Conservation (phyloP, 1,284 basidiomycete species). For the Ustilago crameri region DNA sequence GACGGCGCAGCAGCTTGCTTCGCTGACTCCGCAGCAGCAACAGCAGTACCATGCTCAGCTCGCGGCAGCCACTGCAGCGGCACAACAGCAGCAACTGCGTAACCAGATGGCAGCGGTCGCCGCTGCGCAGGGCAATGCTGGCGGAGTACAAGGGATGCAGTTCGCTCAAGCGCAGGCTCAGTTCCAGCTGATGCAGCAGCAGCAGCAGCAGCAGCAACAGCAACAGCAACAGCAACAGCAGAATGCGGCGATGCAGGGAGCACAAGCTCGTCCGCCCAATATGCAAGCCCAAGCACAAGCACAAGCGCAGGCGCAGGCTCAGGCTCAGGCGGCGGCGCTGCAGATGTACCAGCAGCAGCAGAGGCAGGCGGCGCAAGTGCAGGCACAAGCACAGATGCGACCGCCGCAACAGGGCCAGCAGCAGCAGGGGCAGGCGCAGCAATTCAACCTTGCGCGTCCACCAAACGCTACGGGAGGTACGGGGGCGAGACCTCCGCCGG, state of each 20-base stretch:
- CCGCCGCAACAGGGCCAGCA: slow-evolving; percentile 17
- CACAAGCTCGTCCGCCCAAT: slow-evolving; percentile 11
- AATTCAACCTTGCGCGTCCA: slow-evolving; percentile 11
- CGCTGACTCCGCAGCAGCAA: slow-evolving; percentile 37
- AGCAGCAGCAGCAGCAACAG: slow-evolving; percentile 11
- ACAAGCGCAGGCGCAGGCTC: slow-evolving; percentile 22
- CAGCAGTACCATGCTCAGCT: slow-evolving; percentile 48
- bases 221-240: slow-evolving; percentile 12
- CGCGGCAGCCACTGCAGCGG: slow-evolving; percentile 40
- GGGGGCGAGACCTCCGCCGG: slow-evolving; percentile 3
- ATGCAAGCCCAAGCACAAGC: slow-evolving; percentile 7
- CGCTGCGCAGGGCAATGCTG: slow-evolving; percentile 16
- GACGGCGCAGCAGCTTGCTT: slow-evolving; percentile 36
- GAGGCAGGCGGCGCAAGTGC: slow-evolving; percentile 37
- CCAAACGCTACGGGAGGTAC: neutral
- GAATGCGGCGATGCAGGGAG: slow-evolving; percentile 15
- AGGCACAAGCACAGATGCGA: slow-evolving; percentile 42
- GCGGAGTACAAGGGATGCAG: slow-evolving; percentile 12
- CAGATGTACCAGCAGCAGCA: slow-evolving; percentile 48
- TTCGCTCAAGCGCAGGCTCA: slow-evolving; percentile 39
- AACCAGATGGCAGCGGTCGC: slow-evolving; percentile 49
- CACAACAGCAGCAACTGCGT: slow-evolving; percentile 43
- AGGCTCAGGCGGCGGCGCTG: slow-evolving; percentile 26
- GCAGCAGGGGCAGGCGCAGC: slow-evolving; percentile 14
- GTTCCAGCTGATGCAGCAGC: slow-evolving; percentile 32